phyloP scores from a whole-genome alignment of 345 rosid genomes.

The Brassica juncea region DNA sequence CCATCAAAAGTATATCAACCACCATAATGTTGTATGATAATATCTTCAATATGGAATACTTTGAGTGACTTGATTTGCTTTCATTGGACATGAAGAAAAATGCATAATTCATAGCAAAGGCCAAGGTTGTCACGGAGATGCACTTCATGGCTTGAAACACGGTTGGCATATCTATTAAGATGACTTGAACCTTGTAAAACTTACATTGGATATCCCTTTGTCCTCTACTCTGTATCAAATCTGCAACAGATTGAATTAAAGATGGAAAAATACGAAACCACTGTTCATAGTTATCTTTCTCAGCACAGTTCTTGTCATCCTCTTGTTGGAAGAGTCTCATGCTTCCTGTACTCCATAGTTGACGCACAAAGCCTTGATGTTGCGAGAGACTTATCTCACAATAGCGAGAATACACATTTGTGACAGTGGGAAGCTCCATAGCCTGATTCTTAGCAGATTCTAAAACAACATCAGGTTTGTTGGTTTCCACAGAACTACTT shows the following conservation, averaged over 20 bases:
- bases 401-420: background rate
- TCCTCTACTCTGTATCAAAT: background rate
- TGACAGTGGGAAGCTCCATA: background rate
- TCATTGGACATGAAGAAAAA: background rate
- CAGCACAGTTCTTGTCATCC: background rate
- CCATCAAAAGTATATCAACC: background rate
- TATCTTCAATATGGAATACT: background rate
- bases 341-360: background rate
- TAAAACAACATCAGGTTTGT: background rate
- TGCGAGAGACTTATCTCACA: background rate
- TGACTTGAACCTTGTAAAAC: background rate
- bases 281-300: background rate
- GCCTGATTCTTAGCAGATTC: background rate
- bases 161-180: background rate
- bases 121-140: background rate
- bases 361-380: background rate
- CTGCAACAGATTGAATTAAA: background rate
- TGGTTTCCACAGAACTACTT: background rate
- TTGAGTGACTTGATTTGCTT: background rate
- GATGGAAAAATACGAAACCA: background rate
- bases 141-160: background rate
- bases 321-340: background rate
- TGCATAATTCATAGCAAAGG: background rate
- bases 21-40: background rate
- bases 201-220: background rate